Percentiles rank a stretch among this genome's conserved stretches.
Conservation (phyloP, 345 rosid species). For the Citrus trifoliata region DNA sequence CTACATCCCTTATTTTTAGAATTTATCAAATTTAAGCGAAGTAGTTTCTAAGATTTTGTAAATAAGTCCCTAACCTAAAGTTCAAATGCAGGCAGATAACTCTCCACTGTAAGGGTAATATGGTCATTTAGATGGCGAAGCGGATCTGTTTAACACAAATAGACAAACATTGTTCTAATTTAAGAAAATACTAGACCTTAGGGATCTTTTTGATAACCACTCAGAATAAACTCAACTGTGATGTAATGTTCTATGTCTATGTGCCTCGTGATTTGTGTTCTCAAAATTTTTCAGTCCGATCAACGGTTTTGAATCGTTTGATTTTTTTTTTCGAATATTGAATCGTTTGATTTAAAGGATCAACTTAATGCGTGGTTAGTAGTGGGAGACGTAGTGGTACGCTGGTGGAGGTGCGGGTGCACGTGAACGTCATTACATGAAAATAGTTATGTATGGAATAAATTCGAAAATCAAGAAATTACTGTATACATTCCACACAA, state of each 20-base stretch:
- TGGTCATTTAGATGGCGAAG: neutral
- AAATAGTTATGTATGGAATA: too few relatives aligned
- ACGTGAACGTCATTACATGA: too few relatives aligned
- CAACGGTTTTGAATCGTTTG: neutral
- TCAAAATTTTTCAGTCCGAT: neutral
- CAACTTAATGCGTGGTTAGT: neutral
- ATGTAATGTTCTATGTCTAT: neutral
- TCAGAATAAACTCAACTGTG: neutral
- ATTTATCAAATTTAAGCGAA: neutral
- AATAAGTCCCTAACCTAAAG: neutral
- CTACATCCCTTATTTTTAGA: neutral
- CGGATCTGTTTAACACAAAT: neutral
- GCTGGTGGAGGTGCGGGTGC: too few relatives aligned
- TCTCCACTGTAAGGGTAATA: neutral
- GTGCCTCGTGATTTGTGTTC: neutral
- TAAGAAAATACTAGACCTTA: neutral
- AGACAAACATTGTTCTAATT: neutral
- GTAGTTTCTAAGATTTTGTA: neutral
- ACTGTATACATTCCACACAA: too few relatives aligned
- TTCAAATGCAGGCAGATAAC: too few relatives aligned
- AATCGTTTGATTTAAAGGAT: neutral
- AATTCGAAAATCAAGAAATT: too few relatives aligned
- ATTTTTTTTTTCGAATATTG: neutral
- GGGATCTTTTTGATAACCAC: neutral
- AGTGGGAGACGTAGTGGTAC: neutral